A percentile compares a stretch with the other conserved stretches of the same genome.
phyloP scores from a whole-genome alignment of 2,329 filamentous ascomycete species.

The Anisogramma anomala region DNA sequence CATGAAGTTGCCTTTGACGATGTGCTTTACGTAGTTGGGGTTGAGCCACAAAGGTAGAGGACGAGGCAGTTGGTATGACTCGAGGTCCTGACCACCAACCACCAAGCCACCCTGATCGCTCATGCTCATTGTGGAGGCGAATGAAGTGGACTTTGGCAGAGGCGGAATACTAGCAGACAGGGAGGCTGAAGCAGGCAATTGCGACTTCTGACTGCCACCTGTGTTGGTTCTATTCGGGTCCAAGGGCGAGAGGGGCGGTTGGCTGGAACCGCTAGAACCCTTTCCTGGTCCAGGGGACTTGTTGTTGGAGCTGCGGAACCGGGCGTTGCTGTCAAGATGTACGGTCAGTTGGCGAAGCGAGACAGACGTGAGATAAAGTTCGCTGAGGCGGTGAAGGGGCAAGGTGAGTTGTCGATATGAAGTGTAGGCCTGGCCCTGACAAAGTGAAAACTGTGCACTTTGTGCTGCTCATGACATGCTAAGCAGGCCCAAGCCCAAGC shows the following conservation, averaged over 20 bases:
- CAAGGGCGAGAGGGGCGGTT: constrained; percentile 12
- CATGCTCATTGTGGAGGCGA: constrained; percentile 57
- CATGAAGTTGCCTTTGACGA: constrained; percentile 96
- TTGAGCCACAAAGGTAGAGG: constrained; percentile 65
- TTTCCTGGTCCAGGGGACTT: constrained; percentile 40
- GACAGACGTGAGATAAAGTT: too few relatives aligned
- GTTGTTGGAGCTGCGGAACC: constrained; percentile 44
- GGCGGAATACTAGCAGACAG: constrained; percentile 49
- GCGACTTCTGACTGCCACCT: constrained; percentile 22
- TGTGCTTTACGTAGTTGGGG: constrained; percentile 65
- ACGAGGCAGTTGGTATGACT: constrained; percentile 52
- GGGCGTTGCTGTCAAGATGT: constrained; percentile 36
- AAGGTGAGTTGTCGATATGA: too few relatives aligned
- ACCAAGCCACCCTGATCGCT: constrained; percentile 45
- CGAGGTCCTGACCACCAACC: constrained; percentile 42
- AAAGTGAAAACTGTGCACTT: too few relatives aligned
- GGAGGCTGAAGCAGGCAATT: constrained; percentile 33
- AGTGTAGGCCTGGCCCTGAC: too few relatives aligned
- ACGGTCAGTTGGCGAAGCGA: constrained; percentile 7
- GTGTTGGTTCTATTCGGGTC: constrained; percentile 30
- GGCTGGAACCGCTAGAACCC: constrained; percentile 38
- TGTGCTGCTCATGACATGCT: neutral
- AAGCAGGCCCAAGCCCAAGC: neutral
- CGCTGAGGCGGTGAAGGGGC: neutral
- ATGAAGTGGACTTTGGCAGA: constrained; percentile 50